Evolutionary conservation across 2,329 filamentous ascomycete species (phyloP).

Genomic region (Mycosphaerella sp.): DNA sequence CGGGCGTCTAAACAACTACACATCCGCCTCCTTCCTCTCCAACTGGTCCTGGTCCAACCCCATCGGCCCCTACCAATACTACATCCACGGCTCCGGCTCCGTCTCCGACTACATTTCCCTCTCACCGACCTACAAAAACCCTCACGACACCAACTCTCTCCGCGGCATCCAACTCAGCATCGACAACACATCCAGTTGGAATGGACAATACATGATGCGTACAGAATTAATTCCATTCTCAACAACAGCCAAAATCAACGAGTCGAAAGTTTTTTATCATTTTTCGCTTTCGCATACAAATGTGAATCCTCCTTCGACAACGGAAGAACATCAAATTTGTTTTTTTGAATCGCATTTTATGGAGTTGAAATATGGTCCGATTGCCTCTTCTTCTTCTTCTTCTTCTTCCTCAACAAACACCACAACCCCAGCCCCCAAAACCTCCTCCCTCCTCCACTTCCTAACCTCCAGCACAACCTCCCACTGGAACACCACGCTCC

Average conservation of each 20-base stretch:
- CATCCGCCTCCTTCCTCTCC: conserved; percentile 49
- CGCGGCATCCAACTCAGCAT: conserved; percentile 66
- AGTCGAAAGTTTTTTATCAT: conserved; percentile 65
- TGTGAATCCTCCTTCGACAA: conserved; percentile 54
- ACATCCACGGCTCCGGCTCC: conserved; percentile 59
- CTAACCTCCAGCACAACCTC: conserved; percentile 51
- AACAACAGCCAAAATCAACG: conserved; percentile 50
- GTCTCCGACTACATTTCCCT: conserved; percentile 58
- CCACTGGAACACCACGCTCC: conserved; percentile 58
- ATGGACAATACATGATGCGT: conserved; percentile 64
- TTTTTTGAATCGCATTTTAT: conserved; percentile 67
- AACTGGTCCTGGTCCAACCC: conserved; percentile 57
- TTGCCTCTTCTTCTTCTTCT: conserved; percentile 34
- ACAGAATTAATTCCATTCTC: conserved; percentile 70
- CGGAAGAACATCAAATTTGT: conserved; percentile 60
- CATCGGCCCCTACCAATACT: conserved; percentile 66
- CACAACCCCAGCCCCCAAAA: conserved; percentile 22
- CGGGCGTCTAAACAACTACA: conserved; percentile 58
- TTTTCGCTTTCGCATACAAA: conserved; percentile 58
- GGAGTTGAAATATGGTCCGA: conserved; percentile 64
- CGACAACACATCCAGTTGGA: conserved; percentile 59
- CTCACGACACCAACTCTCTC: conserved; percentile 53
- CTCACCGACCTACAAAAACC: conserved; percentile 56
- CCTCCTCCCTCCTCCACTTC: conserved; percentile 55
- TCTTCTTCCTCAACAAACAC: conserved; percentile 19